Evolutionary conservation across 78 protist species (phyloP), one percentile per base, ranked within the genome.

Genomic region (Monocercomonoides exilis): DNA sequence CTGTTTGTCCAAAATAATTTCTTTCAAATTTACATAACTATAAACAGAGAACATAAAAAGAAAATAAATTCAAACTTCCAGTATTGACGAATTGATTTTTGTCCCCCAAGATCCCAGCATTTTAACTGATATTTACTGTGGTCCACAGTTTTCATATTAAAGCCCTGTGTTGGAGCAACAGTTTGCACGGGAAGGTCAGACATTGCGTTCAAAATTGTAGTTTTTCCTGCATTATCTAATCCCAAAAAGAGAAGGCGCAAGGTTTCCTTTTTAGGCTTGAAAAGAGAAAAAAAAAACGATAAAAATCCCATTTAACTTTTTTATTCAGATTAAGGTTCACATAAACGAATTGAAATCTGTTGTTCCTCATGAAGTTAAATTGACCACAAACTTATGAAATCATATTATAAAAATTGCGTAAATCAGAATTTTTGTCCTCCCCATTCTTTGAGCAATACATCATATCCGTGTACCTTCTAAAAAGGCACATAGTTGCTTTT

Each of bases 91-190:
- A 88, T 81, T 29, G 86, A 35, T 70, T 44, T 38, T 77, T 88
- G 90, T 32, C 90, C 90, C 3, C 90, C 90, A 81, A 88, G 80
- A 44, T 88, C 90, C 90, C 90, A 88, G 4, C 80, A 42, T 63
- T 88, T 88, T 32, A 88, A 44, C 3, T 2, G 3, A 44, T 81
- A 81, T n/a, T 70, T 81, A 3, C 81, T 41, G n/a, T 79, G 2
- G 44, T 29, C 33, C 0, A 88, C 1, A 32, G 86, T 45, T 81
- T 88, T 88, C n/a, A 88, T 33, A 38, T 38, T 81, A 42, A 88
- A 88, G 11, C 70, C 90, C 70, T 88, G 90, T 1, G 90, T 88
- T 29, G 90, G 90, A 64, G 44, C 42, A 2, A 88, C 70, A 44
- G 41, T 79, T 21, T 84, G 2, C 46, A 77, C 41, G 21, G 35